These are phyloP conservation scores for Bruguiera sexangula DNA, from an alignment of 345 rosid genomes.

Conservation along the genomic window DNA sequence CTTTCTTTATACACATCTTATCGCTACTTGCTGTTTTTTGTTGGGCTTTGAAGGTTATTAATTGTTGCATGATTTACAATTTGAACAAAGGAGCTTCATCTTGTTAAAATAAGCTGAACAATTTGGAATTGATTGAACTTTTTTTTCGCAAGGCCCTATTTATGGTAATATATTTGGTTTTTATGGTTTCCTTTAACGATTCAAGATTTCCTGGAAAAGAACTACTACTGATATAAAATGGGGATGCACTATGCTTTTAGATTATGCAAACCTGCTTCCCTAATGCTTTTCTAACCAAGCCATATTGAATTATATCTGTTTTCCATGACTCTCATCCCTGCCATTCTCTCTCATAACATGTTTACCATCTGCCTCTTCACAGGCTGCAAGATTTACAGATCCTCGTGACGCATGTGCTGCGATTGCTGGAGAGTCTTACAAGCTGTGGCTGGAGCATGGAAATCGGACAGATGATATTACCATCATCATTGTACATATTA, in stretches of 20 bases:
- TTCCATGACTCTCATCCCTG: background rate
- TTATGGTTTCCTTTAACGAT: no score
- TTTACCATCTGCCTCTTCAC: slow-evolving; percentile 14
- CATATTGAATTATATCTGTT: background rate
- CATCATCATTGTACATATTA: slow-evolving; percentile 77
- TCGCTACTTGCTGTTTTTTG: no score
- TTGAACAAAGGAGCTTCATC: no score
- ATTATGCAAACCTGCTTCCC: background rate
- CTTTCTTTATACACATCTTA: background rate
- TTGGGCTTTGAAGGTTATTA: no score
- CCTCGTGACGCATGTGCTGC: slow-evolving; percentile 89
- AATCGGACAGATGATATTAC: slow-evolving; percentile 96
- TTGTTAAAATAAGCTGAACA: no score
- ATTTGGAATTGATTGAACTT: no score
- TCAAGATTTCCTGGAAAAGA: no score
- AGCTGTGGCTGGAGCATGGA: slow-evolving; percentile 76
- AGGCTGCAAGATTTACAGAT: slow-evolving; percentile 74
- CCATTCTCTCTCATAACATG: background rate
- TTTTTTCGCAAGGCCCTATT: no score
- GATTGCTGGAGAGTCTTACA: slow-evolving; percentile 88
- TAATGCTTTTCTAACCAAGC: background rate
- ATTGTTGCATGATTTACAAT: no score
- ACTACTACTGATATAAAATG: no score
- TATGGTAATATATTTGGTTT: no score
- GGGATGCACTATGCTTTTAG: no score